Base-by-base conservation (phyloP, 192 early-diverging fungal genomes). In the Backusella luteola region DNA sequence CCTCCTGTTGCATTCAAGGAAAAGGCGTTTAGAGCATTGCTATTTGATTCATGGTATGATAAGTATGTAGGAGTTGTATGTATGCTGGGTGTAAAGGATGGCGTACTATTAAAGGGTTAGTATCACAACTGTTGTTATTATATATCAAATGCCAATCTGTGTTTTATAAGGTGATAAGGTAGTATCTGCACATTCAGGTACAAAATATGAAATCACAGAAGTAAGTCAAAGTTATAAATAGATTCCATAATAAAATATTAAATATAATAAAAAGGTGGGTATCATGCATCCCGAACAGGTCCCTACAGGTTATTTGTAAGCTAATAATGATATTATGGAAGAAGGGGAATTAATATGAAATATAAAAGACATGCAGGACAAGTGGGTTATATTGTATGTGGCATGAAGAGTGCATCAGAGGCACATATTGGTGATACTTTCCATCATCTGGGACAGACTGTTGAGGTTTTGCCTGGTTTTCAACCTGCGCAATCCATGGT, bases 41-140 rank as follows among this genome's bases (percentile, higher is more conserved):
- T 99, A 38, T 99, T 99, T 78, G 97, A 99, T 79, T 94, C 93
- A 32, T 99, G 96, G 96, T 96, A 97, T 81, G 96, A 99, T 81
- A 90, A 90, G n/a, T 99, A 97, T 83, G 91, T 96, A 0, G 97
- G 97, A 36, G 97, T 98, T n/a, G 91, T 99, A 29, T 97, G 95
- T 80, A 84, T 99, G 79, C 83, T 99, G 81, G 94, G 95, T 5
- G 88, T 99, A 5, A 87, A 91, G 32, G 95, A 97, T 84, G 97
- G 97, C 14, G 84, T 77, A 1, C 79, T 99, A 6, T 82, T 86
- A 67, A 93, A 94, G 79, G 92, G 89, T 90, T 77, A 71, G 34
- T 35, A 32, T 32, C 36, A 21, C n/a, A 15, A 9, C 19, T 59
- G 4, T 39, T 34, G 5, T 6, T 49, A 49, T 49, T 0, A n/a